Conservation (phyloP, 148 eudicot genomes). For the Diospyros lotus region DNA sequence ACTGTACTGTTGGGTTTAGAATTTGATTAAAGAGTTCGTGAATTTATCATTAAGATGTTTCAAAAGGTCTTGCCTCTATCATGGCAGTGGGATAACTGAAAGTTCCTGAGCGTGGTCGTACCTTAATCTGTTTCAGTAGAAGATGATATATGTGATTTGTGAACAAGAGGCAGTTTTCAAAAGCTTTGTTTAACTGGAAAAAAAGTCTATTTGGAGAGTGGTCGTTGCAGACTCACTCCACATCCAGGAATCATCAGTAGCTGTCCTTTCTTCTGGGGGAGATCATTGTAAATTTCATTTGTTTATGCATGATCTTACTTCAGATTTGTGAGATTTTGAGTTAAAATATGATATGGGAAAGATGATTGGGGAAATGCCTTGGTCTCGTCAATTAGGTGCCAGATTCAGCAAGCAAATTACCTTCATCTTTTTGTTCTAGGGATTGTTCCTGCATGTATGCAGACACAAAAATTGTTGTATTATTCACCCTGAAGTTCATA, state of each 20-base stretch:
- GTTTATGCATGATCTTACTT: not conserved
- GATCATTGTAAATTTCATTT: not conserved
- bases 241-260: not conserved
- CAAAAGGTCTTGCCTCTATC: not conserved
- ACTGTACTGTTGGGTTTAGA: not conserved
- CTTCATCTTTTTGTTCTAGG: not conserved
- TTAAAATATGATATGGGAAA: not conserved
- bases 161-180: too few species aligned
- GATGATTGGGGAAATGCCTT: not conserved
- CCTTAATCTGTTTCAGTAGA: too few species aligned
- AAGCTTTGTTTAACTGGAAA: too few species aligned
- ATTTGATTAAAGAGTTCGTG: not conserved
- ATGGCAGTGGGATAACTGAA: not conserved
- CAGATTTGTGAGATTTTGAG: not conserved
- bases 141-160: too few species aligned
- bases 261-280: not conserved
- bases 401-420: not conserved
- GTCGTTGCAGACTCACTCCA: too few species aligned
- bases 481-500: not conserved
- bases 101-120: not conserved
- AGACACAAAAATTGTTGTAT: not conserved
- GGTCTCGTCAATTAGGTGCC: not conserved
- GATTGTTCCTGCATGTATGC: not conserved
- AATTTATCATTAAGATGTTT: not conserved
- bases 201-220: too few species aligned